Evolutionary conservation across 352 stramenopile species (phyloP), one percentile per base, ranked within the genome.

Genomic region (Phytophthora rubi): DNA sequence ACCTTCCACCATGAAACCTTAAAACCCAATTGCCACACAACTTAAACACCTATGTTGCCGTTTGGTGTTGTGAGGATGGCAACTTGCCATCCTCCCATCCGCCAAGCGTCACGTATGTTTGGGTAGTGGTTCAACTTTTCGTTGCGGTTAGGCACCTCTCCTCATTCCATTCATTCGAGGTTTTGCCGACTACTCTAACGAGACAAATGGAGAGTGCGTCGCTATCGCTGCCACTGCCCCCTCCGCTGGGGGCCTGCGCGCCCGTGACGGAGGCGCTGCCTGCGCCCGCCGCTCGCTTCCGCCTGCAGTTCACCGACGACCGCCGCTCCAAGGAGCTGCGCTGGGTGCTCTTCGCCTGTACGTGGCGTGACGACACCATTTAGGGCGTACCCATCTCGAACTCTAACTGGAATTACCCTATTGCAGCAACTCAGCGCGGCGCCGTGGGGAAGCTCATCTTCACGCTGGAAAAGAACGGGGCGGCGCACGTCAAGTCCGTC

Each of bases 371-470:
- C 35, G 47, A 53, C 23, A 12, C 16, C 9, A 59, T 23, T 21
- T 49, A 45, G 42, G 42, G 6, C 26, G 18, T 47, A 16, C 39
- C 6, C 18, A 52, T 64, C 37, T 55, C 30, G 33, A 35, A 18
- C 32, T 35, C 35, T 45, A n/a, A 45, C 13, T 7, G 6, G 12
- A n/a, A 45, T 8, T n/a, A 3, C 37, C 12, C 37, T 45, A n/a
- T 45, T 45, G 45, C 18, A 88, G 80, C 80, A 18, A 71, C 68
- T 28, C 74, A 80, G 39, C 88, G 88, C 60, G 88, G 88, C 33
- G 77, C 76, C 39, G 74, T 94, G 32, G 88, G 86, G 53, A 95
- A 95, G 45, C 73, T 95, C 68, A 83, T 95, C 45, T 95, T 95
- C 68, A 94, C 86, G 26, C 56, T 95, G 21, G 82, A 91, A 59